A percentile compares a stretch with the other conserved stretches of the same genome.
Conservation (phyloP, 177 flowering plant species). For the Telopea speciosissima region DNA sequence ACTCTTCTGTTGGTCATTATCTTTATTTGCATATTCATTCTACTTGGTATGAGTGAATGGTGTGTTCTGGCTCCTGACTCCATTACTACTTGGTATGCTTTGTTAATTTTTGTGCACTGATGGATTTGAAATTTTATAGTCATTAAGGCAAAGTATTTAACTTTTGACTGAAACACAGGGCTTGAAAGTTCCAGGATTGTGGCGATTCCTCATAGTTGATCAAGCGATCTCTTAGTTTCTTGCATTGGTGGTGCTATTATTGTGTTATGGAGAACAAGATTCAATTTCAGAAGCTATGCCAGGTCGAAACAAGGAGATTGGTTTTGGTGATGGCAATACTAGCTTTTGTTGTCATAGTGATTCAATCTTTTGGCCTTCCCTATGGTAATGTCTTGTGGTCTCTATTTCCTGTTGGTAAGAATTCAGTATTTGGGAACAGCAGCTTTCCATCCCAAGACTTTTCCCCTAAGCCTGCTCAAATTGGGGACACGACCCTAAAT, state of each 20-base stretch:
- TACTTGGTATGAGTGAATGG: background rate
- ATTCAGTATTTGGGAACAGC: slow-evolving; percentile 9
- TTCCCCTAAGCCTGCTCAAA: slow-evolving; percentile 16
- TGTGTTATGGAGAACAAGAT: slow-evolving; percentile 28
- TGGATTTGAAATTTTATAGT: no score
- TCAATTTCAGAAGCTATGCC: slow-evolving; percentile 29
- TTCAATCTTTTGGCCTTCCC: slow-evolving; percentile 55
- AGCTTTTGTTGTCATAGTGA: slow-evolving; percentile 44
- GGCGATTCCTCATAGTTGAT: background rate
- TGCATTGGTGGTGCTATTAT: slow-evolving; percentile 3
- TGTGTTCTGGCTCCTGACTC: background rate
- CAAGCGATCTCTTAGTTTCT: background rate
- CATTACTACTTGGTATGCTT: background rate
- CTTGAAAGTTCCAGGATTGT: slow-evolving; percentile 5
- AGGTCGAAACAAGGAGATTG: slow-evolving; percentile 39
- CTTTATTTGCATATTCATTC: background rate
- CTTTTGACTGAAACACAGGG: background rate
- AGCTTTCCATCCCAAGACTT: slow-evolving; percentile 6
- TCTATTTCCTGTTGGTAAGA: slow-evolving; percentile 30
- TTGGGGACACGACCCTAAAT: slow-evolving; percentile 20
- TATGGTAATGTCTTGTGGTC: slow-evolving; percentile 51
- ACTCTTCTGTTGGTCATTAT: background rate
- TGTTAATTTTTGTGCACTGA: background rate
- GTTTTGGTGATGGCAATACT: slow-evolving; percentile 45
- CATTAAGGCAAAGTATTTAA: background rate